Evolutionary conservation across 495 filamentous ascomycete genomes (phyloP).

Genomic region (Apodospora peruviana): DNA sequence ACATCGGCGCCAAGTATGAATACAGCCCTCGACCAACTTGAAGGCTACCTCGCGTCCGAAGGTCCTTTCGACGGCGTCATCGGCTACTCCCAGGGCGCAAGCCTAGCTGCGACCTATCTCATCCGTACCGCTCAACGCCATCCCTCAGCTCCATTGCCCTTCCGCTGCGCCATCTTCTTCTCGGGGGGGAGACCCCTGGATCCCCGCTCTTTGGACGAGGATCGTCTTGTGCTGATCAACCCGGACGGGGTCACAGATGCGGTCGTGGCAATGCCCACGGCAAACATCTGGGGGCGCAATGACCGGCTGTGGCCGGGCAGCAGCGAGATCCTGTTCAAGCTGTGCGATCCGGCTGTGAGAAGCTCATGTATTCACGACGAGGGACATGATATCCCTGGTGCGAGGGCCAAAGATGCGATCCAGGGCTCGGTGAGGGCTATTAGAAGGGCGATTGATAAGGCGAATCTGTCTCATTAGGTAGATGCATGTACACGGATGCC

Average conservation of each 20-base stretch:
- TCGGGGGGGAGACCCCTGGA: no score
- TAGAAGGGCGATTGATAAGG: no score
- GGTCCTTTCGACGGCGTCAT: slow-evolving; percentile 12
- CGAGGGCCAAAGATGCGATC: no score
- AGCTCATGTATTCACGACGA: not conserved
- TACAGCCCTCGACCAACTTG: slow-evolving; percentile 4
- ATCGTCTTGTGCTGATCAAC: no score
- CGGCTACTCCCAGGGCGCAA: slow-evolving; percentile 7
- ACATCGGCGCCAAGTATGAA: not conserved
- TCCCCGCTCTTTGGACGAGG: no score
- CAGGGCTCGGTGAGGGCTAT: no score
- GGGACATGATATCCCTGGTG: slow-evolving; percentile 3
- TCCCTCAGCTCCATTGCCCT: not conserved
- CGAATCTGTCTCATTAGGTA: no score
- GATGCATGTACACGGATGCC: no score
- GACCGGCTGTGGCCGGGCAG: not conserved
- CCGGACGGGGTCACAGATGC: not conserved
- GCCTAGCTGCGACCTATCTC: not conserved
- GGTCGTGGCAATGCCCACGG: not conserved
- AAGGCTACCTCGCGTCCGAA: slow-evolving; percentile 5
- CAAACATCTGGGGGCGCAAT: not conserved
- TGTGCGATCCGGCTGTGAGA: not conserved
- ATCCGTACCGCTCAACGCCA: not conserved
- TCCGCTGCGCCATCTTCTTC: slow-evolving; percentile 8
- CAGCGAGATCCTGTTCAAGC: not conserved